Conservation (phyloP, 2,329 filamentous ascomycete genomes). For the Amauroascus niger region DNA sequence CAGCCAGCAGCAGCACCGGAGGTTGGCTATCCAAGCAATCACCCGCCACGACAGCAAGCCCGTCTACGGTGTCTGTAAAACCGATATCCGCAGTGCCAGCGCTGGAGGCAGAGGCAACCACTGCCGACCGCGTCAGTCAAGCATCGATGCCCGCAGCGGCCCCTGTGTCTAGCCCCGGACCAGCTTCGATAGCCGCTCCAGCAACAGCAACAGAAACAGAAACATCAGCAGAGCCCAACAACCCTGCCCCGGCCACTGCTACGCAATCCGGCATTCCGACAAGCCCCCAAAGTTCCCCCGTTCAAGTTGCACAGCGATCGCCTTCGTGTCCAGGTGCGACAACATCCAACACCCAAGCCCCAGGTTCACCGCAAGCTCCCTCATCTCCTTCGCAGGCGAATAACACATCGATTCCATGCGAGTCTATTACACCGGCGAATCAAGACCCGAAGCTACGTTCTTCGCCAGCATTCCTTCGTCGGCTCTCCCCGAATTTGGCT, state of each 20-base stretch:
- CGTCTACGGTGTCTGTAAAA: background rate
- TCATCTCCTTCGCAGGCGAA: background rate
- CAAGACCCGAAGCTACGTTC: slow-evolving; percentile 15
- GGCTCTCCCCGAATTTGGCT: slow-evolving; percentile 35
- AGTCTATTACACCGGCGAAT: background rate
- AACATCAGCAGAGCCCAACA: too few species aligned
- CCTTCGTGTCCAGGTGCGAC: slow-evolving; percentile 14
- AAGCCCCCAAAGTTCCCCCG: slow-evolving; percentile 8
- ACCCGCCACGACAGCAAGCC: background rate
- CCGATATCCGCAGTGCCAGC: slow-evolving; percentile 3
- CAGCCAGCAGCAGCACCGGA: background rate
- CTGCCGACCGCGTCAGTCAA: slow-evolving; percentile 6
- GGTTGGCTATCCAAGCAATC: background rate
- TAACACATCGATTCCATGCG: slow-evolving; percentile 2
- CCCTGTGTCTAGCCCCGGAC: background rate
- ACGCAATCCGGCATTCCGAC: background rate
- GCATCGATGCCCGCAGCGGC: slow-evolving; percentile 9
- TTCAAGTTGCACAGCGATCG: slow-evolving; percentile 14
- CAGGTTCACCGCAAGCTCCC: background rate
- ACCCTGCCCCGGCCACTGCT: slow-evolving; percentile 2
- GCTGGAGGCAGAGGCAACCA: background rate
- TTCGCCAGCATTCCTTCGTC: slow-evolving; percentile 31
- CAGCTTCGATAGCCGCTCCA: slow-evolving; percentile 9
- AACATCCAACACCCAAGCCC: background rate
- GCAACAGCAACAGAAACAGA: too few species aligned